These are phyloP conservation scores for Grifola frondosa DNA, from an alignment of 1,284 basidiomycete genomes.

Conservation along the genomic window DNA sequence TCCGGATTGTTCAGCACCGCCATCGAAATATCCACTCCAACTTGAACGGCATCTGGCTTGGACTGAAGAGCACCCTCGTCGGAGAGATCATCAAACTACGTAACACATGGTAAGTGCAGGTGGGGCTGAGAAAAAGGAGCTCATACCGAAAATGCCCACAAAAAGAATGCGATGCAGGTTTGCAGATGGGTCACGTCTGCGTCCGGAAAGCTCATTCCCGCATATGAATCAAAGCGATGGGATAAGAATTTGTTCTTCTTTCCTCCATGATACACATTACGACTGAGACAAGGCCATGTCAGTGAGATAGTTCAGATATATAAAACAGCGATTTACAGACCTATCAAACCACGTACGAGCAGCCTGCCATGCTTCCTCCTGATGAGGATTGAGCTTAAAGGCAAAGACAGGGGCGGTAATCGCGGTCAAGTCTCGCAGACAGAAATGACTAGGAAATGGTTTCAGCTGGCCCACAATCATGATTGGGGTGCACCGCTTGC, in stretches of 20 bases:
- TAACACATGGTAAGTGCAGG: background rate
- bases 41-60: slow-evolving; percentile 39
- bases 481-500: too few relatives aligned
- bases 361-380: slow-evolving; percentile 13
- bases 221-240: slow-evolving; percentile 40
- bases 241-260: slow-evolving; percentile 23
- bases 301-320: too few relatives aligned
- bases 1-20: slow-evolving; percentile 31
- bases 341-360: slow-evolving; percentile 20
- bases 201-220: slow-evolving; percentile 43
- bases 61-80: slow-evolving; percentile 43
- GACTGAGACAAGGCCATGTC: slow-evolving; percentile 5
- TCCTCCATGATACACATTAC: slow-evolving; percentile 18
- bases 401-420: slow-evolving; percentile 20
- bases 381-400: slow-evolving; percentile 21
- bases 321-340: slow-evolving; percentile 8
- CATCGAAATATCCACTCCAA: slow-evolving; percentile 38
- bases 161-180: slow-evolving; percentile 45
- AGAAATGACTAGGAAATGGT: slow-evolving; percentile 22
- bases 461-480: slow-evolving; percentile 23
- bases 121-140: slow-evolving; percentile 4
- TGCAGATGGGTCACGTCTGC: slow-evolving; percentile 43
- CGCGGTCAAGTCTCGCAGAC: slow-evolving; percentile 19
- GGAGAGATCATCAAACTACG: slow-evolving; percentile 42
- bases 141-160: slow-evolving; percentile 46